phyloP scores from a whole-genome alignment of 2,329 filamentous ascomycete species.

The Emericellopsis cladophorae region DNA sequence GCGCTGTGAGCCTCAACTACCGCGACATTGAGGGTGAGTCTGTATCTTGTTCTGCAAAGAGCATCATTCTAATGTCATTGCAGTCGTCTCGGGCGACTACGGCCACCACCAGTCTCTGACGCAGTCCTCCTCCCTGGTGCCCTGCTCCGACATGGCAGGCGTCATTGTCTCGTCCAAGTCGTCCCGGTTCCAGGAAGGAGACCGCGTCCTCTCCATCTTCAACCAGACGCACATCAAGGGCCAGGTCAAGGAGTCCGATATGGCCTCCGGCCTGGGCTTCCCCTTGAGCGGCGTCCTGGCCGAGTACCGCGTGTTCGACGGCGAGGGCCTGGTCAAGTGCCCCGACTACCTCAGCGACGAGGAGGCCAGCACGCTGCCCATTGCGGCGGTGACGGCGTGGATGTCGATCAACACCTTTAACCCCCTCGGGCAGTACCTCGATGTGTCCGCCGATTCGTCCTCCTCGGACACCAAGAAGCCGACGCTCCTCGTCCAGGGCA shows the following conservation, averaged over 20 bases:
- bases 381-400: slow-evolving; percentile 52
- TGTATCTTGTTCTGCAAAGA: neutral
- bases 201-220: slow-evolving; percentile 57
- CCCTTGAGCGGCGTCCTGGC: slow-evolving; percentile 45
- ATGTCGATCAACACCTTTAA: slow-evolving; percentile 51
- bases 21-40: slow-evolving; percentile 33
- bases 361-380: slow-evolving; percentile 47
- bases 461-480: slow-evolving; percentile 5
- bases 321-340: slow-evolving; percentile 38
- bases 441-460: too few relatives aligned
- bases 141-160: slow-evolving; percentile 61
- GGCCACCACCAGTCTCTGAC: slow-evolving; percentile 46
- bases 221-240: slow-evolving; percentile 43
- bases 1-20: slow-evolving; percentile 33
- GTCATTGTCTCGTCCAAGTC: slow-evolving; percentile 34
- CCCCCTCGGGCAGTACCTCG: slow-evolving; percentile 32
- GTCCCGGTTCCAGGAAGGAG: slow-evolving; percentile 36
- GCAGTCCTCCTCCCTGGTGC: slow-evolving; percentile 35
- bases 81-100: slow-evolving; percentile 54
- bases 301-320: slow-evolving; percentile 47
- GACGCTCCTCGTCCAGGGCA: slow-evolving; percentile 39
- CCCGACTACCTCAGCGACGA: slow-evolving; percentile 45
- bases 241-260: slow-evolving; percentile 41
- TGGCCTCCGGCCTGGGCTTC: slow-evolving; percentile 45
- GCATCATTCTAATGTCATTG: neutral